Conservation (phyloP, 1,284 basidiomycete species). For the Austroboletus niveus region DNA sequence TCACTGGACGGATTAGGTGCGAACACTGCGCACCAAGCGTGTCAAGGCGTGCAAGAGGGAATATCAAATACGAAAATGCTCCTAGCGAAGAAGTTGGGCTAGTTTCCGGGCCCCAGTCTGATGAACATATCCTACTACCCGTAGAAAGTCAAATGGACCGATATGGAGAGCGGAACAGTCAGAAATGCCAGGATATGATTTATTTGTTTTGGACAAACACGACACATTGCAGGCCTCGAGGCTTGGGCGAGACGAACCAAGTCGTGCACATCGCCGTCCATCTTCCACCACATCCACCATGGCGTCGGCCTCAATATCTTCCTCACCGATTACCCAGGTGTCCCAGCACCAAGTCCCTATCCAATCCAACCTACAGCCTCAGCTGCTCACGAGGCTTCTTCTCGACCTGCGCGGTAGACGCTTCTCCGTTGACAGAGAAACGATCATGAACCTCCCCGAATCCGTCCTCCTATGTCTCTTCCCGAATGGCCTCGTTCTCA, state of each 20-base stretch:
- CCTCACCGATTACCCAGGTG: conserved; percentile 85
- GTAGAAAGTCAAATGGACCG: too few relatives aligned
- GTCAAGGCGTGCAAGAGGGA: conserved; percentile 7
- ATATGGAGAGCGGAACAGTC: too few relatives aligned
- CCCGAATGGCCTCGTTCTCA: conserved; percentile 94
- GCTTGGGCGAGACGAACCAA: conserved; percentile 26
- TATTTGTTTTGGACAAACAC: conserved; percentile 34
- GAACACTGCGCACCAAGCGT: conserved; percentile 9
- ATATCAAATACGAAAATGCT: conserved; percentile 25
- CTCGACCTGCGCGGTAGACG: conserved; percentile 90
- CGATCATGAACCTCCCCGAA: conserved; percentile 98
- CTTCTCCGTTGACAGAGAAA: conserved; percentile 96
- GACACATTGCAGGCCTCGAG: conserved; percentile 30
- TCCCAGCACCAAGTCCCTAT: conserved; percentile 63
- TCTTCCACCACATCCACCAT: conserved; percentile 33
- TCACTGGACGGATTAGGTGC: conserved; percentile 12
- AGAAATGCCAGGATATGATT: conserved; percentile 2
- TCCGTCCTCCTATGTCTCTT: conserved; percentile 95
- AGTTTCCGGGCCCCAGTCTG: too few relatives aligned
- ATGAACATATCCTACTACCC: too few relatives aligned
- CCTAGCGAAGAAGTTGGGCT: neutral
- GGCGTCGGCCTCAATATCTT: conserved; percentile 52
- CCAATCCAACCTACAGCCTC: conserved; percentile 74
- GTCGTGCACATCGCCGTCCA: conserved; percentile 16
- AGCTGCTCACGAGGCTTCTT: conserved; percentile 81